A percentile compares a stretch with the other conserved stretches of the same genome.
phyloP scores from a whole-genome alignment of 345 rosid species.

The Eutrema japonicum region DNA sequence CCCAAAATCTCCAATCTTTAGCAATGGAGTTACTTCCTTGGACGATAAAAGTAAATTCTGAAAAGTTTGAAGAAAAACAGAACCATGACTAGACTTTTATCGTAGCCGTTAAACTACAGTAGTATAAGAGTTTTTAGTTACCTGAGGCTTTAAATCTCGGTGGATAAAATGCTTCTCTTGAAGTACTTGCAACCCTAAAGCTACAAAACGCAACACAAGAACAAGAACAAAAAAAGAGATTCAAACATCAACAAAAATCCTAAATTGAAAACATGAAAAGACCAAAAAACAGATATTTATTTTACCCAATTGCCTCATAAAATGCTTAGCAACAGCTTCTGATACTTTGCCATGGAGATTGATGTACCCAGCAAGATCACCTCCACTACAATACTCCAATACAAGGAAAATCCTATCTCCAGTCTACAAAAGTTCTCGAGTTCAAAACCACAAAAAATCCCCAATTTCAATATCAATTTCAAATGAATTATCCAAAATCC shows the following conservation, averaged over 20 bases:
- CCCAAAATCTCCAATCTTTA: slow-evolving; percentile 92
- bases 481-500: neutral
- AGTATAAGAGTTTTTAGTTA: slow-evolving; percentile 10
- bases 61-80: slow-evolving; percentile 21
- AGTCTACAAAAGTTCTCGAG: slow-evolving; percentile 48
- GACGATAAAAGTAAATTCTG: slow-evolving; percentile 78
- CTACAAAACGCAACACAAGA: slow-evolving; percentile 50
- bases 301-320: slow-evolving; percentile 80
- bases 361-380: slow-evolving; percentile 76
- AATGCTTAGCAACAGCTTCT: slow-evolving; percentile 72
- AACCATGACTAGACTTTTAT: slow-evolving; percentile 7
- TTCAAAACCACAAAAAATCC: neutral
- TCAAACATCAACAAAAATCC: neutral
- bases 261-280: neutral
- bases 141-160: slow-evolving; percentile 91
- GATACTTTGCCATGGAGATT: slow-evolving; percentile 67
- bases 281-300: neutral
- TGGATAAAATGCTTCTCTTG: slow-evolving; percentile 81
- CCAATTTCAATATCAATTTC: neutral
- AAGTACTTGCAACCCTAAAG: slow-evolving; percentile 83
- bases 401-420: slow-evolving; percentile 67
- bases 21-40: slow-evolving; percentile 52
- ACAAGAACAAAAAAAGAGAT: slow-evolving; percentile 1
- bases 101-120: neutral
- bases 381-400: slow-evolving; percentile 86